These are phyloP conservation scores for Cercospora sesami DNA, from an alignment of 2,329 filamentous ascomycete species.

Conservation along the genomic window DNA sequence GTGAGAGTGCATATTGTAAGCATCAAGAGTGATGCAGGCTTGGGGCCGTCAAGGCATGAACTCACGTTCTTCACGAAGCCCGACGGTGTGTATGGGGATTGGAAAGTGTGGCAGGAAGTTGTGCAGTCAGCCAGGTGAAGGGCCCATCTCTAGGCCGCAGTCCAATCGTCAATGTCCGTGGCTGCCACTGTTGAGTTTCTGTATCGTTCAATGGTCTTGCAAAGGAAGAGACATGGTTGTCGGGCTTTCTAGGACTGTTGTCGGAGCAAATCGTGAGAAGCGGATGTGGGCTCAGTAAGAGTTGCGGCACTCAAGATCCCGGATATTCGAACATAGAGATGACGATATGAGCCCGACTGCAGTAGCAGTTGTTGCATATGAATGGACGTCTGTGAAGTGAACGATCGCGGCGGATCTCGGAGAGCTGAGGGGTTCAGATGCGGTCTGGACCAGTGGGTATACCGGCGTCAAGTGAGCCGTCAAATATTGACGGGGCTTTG, in stretches of 20 bases:
- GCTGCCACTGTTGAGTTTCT: background rate
- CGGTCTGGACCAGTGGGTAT: background rate
- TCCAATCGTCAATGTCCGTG: background rate
- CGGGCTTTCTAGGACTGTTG: background rate
- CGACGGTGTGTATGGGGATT: background rate
- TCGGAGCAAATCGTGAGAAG: background rate
- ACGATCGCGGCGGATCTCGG: background rate
- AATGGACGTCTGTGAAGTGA: background rate
- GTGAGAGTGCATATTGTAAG: background rate
- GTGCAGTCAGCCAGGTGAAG: background rate
- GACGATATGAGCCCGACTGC: background rate
- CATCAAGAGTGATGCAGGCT: background rate
- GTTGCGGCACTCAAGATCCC: background rate
- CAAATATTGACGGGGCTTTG: background rate
- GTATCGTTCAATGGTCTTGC: too few species aligned
- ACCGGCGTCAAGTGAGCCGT: rapidly evolving
- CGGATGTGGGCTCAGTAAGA: background rate
- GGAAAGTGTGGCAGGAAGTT: constrained; percentile 1
- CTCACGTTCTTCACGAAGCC: background rate
- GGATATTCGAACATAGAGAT: background rate
- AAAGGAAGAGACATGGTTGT: background rate
- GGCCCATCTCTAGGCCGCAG: background rate
- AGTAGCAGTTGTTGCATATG: background rate
- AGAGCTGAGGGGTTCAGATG: background rate
- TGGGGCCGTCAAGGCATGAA: background rate